These are phyloP conservation scores for Cytospora paraplurivora DNA, from an alignment of 2,329 filamentous ascomycete species.

Conservation along the genomic window DNA sequence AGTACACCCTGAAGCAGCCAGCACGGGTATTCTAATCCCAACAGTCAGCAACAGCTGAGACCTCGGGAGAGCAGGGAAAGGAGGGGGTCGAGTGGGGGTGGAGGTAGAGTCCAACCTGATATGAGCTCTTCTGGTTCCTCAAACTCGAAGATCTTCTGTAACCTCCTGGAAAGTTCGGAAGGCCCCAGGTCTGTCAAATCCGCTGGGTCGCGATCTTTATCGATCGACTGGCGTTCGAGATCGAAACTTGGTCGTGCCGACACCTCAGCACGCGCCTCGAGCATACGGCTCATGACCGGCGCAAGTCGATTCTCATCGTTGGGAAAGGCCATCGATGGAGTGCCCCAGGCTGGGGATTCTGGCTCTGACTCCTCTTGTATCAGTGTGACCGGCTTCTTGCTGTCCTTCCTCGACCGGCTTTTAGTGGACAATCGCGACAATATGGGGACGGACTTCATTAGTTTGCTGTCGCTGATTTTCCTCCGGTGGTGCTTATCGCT, in stretches of 20 bases:
- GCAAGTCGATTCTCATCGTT: constrained; percentile 54
- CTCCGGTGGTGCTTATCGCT: constrained; percentile 52
- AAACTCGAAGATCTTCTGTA: constrained; percentile 87
- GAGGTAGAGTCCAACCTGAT: constrained; percentile 53
- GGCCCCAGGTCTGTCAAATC: constrained; percentile 45
- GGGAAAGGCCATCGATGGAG: constrained; percentile 27
- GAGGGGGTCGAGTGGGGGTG: background rate
- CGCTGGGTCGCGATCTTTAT: constrained; percentile 38
- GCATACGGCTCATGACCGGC: constrained; percentile 76
- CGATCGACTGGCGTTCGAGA: constrained; percentile 49
- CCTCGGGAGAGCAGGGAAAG: background rate
- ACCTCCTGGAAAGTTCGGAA: constrained; percentile 65
- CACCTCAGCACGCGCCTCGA: constrained; percentile 70
- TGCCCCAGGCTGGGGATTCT: constrained; percentile 32
- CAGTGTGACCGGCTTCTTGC: constrained; percentile 43
- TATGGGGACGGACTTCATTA: constrained; percentile 66
- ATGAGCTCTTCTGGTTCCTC: constrained; percentile 81
- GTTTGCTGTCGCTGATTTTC: constrained; percentile 64
- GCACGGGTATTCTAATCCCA: constrained; percentile 76
- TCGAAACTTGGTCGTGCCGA: constrained; percentile 60
- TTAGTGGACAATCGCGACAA: constrained; percentile 50
- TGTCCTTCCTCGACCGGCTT: constrained; percentile 45
- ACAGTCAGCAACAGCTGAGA: constrained; percentile 26
- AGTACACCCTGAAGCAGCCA: constrained; percentile 91
- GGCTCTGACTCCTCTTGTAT: constrained; percentile 39